Evolutionary conservation across 1,284 basidiomycete species (phyloP).

Genomic region (Retiboletus flavoniger): DNA sequence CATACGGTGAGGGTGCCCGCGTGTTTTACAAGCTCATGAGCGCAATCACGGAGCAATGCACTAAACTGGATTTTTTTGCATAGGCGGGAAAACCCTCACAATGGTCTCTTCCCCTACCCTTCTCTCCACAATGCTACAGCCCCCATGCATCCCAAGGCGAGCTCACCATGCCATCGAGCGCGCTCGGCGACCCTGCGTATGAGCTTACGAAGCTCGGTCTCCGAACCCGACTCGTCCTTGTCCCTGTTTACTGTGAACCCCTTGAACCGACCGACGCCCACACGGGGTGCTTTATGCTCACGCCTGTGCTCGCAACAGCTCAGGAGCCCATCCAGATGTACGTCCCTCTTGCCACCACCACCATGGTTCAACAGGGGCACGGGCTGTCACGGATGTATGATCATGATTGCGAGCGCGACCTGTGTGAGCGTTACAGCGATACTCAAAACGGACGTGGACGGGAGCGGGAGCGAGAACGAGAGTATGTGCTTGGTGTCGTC

Average conservation of each 20-base stretch:
- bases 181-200: no score
- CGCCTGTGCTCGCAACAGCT: slow-evolving; percentile 14
- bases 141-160: slow-evolving; percentile 6
- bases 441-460: background rate
- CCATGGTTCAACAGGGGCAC: background rate
- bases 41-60: no score
- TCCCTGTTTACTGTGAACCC: slow-evolving; percentile 25
- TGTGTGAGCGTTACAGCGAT: no score
- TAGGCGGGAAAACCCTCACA: slow-evolving; percentile 4
- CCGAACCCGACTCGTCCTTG: background rate
- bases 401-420: background rate
- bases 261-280: slow-evolving; percentile 17
- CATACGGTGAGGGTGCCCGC: no score
- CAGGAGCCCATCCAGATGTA: slow-evolving; percentile 27
- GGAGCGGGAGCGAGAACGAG: slow-evolving; percentile 9
- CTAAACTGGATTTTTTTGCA: no score
- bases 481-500: slow-evolving; percentile 25
- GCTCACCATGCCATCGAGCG: no score
- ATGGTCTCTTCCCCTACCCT: slow-evolving; percentile 24
- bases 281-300: slow-evolving; percentile 18
- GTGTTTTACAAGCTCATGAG: no score
- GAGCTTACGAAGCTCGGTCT: no score
- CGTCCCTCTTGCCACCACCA: slow-evolving; percentile 5
- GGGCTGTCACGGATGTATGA: slow-evolving; percentile 7
- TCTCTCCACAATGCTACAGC: slow-evolving; percentile 22